Evolutionary conservation across 2,329 filamentous ascomycete genomes (phyloP), one percentile per base, ranked within the genome.

Genomic region (Neonectria magnoliae): DNA sequence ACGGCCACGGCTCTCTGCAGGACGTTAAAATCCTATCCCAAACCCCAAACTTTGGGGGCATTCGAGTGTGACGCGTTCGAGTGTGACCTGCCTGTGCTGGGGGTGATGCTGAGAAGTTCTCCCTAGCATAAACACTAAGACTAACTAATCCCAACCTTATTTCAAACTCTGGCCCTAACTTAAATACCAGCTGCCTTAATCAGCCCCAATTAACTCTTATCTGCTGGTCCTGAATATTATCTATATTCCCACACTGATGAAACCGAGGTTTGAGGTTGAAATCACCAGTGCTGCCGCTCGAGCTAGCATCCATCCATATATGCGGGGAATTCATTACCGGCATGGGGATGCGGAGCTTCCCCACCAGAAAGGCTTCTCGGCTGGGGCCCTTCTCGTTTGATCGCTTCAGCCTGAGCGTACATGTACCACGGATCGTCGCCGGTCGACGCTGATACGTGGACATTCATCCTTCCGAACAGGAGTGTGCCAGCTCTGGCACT

Each of bases 271-370:
- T 38, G 6, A 38, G 7, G 36, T 16, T 22, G n/a, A 51, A 51
- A 11, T n/a, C 27, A 31, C 18, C 29, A 14, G 16, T 5, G 11
- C 16, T 14, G 5, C 3, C n/a, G 10, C 27, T 33, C 3, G 53
- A 38, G 33, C 48, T 52, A 65, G 36, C 36, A 38, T 38, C 36
- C 36, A 38, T 38, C 14, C 3, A 52, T 38, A 62, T 72, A 62
- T 72, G 71, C 59, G 71, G 71, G 60, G 71, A 64, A 60, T 31
- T 52, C 64, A 68, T 41, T 72, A 58, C 66, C 62, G 61, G 25
- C 58, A 62, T 61, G 59, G 63, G 67, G 68, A 67, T 69, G 68
- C 66, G 69, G 69, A 64, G 70, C 64, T 62, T 62, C 64, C 65
- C 71, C 71, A 73, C 69, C 52, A 51, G 48, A 63, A 59, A 61